Evolutionary conservation across 176 grass and related monocot species (phyloP).

Genomic region (Oryza meridionalis): DNA sequence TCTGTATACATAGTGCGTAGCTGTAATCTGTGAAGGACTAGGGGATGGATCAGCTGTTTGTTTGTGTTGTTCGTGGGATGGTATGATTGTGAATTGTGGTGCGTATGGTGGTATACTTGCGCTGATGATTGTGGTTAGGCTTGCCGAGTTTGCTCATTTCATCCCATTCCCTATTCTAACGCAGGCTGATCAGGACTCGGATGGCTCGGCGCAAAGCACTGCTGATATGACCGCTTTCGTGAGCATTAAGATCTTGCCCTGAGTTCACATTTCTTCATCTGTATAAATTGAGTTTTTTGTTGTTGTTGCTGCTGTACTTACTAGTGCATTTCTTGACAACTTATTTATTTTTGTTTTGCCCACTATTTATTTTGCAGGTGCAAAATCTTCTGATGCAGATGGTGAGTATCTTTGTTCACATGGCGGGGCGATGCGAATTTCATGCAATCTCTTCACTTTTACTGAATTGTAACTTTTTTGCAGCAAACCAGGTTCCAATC

Average conservation of each 20-base stretch:
- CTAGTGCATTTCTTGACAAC: conserved; percentile 24
- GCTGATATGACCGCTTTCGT: conserved; percentile 87
- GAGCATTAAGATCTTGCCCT: conserved; percentile 33
- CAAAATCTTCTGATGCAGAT: conserved; percentile 94
- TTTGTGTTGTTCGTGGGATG: not conserved
- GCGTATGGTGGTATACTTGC: not conserved
- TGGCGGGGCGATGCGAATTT: not conserved
- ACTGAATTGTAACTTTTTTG: conserved; percentile 36
- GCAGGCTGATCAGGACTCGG: conserved; percentile 66
- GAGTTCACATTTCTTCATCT: not conserved
- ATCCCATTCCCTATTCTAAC: not conserved
- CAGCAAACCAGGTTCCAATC: conserved; percentile 91
- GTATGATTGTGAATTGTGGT: not conserved
- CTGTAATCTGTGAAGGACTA: not conserved
- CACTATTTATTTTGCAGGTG: conserved; percentile 57
- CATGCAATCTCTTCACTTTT: not conserved
- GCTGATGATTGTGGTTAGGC: not conserved
- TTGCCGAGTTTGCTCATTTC: conserved; percentile 16
- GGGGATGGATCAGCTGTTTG: not conserved
- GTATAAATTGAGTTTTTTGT: not conserved
- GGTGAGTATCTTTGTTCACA: conserved; percentile 49
- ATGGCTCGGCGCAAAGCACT: conserved; percentile 66
- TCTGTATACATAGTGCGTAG: not conserved
- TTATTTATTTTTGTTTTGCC: not conserved
- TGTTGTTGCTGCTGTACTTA: not conserved